phyloP scores from a whole-genome alignment of 495 filamentous ascomycete species.

The Annulohypoxylon stygium region DNA sequence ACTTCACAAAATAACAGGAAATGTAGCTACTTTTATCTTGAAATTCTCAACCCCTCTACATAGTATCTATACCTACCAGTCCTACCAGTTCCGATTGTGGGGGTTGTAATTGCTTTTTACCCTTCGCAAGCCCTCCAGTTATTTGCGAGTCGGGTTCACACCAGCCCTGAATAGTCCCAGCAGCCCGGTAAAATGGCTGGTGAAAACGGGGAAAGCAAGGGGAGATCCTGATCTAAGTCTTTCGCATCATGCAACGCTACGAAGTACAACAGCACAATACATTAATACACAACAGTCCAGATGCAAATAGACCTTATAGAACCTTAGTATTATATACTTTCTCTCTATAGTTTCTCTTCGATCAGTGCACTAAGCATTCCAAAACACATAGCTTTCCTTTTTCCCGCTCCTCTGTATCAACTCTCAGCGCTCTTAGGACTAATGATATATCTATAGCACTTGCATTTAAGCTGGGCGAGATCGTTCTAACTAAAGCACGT shows the following conservation, averaged over 20 bases:
- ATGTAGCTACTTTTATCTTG: background rate
- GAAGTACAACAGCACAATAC: conserved; percentile 39
- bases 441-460: conserved; percentile 1
- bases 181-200: conserved; percentile 57
- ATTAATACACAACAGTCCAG: conserved; percentile 26
- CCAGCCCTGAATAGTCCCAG: conserved; percentile 50
- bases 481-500: conserved; percentile 13
- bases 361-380: background rate
- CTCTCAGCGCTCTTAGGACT: conserved; percentile 1
- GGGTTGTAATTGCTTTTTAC: conserved; percentile 8
- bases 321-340: too few species aligned
- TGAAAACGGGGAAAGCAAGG: conserved; percentile 49
- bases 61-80: background rate
- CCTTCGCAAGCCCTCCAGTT: conserved; percentile 6
- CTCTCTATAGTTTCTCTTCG: background rate
- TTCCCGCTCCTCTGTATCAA: background rate
- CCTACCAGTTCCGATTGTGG: background rate
- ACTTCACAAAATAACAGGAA: background rate
- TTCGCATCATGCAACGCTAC: conserved; percentile 53
- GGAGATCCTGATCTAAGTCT: conserved; percentile 41
- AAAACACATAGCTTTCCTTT: background rate
- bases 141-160: conserved; percentile 34
- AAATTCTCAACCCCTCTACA: background rate
- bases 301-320: conserved; percentile 3
- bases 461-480: background rate